Conservation (phyloP, 192 early-diverging fungal genomes). For the Backusella luteola region DNA sequence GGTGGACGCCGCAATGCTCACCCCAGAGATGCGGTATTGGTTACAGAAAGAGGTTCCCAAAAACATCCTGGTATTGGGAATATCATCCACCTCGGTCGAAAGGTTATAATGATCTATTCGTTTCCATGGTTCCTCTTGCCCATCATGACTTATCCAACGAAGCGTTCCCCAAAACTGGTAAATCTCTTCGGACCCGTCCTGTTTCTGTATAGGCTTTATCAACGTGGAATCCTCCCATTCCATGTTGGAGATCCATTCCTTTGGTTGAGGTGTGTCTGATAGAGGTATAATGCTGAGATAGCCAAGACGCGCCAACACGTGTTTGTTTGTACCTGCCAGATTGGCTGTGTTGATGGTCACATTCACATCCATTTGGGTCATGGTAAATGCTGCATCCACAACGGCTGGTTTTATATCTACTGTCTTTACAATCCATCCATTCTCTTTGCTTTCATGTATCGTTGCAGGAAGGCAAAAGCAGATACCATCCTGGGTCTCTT, state of each 20-base stretch:
- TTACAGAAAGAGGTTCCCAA: constrained; percentile 8
- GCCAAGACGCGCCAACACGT: neutral
- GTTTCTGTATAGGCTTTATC: neutral
- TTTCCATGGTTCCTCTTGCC: neutral
- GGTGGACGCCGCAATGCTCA: neutral
- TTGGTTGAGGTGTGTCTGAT: neutral
- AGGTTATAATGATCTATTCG: neutral
- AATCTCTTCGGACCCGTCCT: neutral
- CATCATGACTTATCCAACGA: neutral
- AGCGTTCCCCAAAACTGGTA: neutral
- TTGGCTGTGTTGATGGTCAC: neutral
- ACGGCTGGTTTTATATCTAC: neutral
- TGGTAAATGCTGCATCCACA: neutral
- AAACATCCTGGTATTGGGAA: neutral
- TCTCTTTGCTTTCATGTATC: neutral
- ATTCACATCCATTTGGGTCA: neutral
- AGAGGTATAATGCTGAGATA: neutral
- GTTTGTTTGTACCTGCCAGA: neutral
- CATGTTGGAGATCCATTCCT: neutral
- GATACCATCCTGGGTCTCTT: neutral
- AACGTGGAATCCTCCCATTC: neutral
- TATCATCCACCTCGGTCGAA: neutral
- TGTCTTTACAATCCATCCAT: neutral
- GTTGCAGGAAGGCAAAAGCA: constrained; percentile 1
- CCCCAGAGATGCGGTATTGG: neutral